Conservation (phyloP, 2,329 filamentous ascomycete species). For the Colletotrichum musicola region DNA sequence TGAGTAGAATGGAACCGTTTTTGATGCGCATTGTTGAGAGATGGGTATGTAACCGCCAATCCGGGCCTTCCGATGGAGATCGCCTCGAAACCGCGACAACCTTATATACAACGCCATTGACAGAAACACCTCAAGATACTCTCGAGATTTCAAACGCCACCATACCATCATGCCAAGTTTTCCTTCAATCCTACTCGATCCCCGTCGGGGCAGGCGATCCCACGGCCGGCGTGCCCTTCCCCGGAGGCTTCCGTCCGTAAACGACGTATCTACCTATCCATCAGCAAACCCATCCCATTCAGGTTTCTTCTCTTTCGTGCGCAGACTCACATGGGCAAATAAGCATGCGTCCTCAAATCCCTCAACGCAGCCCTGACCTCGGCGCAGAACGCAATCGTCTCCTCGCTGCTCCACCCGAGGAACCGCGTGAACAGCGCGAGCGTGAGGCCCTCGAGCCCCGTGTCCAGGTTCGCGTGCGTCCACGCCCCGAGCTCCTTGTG, state of each 20-base stretch:
- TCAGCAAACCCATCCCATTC: too few relatives aligned
- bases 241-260: constrained; percentile 32
- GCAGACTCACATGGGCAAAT: constrained; percentile 40
- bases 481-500: constrained; percentile 52
- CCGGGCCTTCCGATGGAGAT: background rate
- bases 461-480: constrained; percentile 47
- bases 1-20: background rate
- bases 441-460: constrained; percentile 50
- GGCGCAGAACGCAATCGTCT: constrained; percentile 44
- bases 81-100: background rate
- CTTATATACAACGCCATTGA: background rate
- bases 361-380: constrained; percentile 43
- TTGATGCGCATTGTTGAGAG: background rate
- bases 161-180: too few relatives aligned
- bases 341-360: constrained; percentile 45
- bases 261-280: constrained; percentile 23
- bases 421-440: constrained; percentile 53
- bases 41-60: background rate
- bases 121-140: too few relatives aligned
- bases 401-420: constrained; percentile 50
- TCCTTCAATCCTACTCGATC: background rate
- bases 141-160: too few relatives aligned
- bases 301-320: too few relatives aligned
- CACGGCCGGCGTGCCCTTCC: background rate
- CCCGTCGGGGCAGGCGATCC: background rate